Conservation (phyloP, 2,329 filamentous ascomycete species). For the Scedosporium aurantiacum region DNA sequence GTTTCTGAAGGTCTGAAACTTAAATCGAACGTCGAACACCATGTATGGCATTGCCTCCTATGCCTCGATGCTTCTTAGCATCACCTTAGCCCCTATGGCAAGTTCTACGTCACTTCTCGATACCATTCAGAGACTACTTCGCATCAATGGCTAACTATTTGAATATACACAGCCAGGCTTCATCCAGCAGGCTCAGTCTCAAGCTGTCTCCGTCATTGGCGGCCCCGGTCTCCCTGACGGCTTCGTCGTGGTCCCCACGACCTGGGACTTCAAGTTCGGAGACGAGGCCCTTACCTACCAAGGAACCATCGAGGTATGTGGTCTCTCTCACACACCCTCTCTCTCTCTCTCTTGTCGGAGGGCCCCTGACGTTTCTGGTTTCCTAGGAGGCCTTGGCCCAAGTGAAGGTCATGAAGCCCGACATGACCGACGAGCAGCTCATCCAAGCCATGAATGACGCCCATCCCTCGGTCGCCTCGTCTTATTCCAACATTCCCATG, state of each 20-base stretch:
- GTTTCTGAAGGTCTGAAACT: too few species aligned
- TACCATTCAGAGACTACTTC: not conserved
- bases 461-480: not conserved
- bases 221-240: not conserved
- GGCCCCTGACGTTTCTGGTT: not conserved
- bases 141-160: not conserved
- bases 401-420: not conserved
- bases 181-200: not conserved
- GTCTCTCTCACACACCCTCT: not conserved
- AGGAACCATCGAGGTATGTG: not conserved
- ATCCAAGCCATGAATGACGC: not conserved
- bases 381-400: not conserved
- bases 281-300: not conserved
- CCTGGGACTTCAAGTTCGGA: not conserved
- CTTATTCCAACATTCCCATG: too few species aligned
- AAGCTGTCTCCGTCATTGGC: not conserved
- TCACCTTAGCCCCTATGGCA: too few species aligned
- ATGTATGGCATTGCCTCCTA: too few species aligned
- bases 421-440: not conserved
- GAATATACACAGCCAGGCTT: not conserved
- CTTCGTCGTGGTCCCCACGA: not conserved
- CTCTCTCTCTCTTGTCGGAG: not conserved
- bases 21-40: too few species aligned
- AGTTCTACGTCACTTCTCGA: not conserved
- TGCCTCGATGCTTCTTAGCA: too few species aligned